Percentiles rank a stretch among this genome's conserved stretches.
phyloP scores from a whole-genome alignment of 176 grass and related monocot genomes.

The Rhipidocladum racemiflorum region DNA sequence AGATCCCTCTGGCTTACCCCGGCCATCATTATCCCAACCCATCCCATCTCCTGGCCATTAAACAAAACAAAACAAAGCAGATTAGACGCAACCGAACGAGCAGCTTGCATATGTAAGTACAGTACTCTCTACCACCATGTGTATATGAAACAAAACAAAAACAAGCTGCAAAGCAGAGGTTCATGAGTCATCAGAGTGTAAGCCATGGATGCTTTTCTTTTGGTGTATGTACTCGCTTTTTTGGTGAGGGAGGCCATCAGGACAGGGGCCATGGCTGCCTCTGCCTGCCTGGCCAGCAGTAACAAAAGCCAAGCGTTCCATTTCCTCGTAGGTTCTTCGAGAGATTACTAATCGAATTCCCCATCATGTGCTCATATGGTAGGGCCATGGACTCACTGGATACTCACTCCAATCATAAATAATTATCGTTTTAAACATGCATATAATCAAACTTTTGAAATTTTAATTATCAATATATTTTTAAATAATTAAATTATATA shows the following conservation, averaged over 20 bases:
- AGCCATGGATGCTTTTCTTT: constrained; percentile 16
- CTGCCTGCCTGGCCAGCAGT: constrained; percentile 3
- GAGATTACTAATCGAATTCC: constrained; percentile 10
- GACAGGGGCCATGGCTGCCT: background rate
- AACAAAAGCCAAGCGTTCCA: constrained; percentile 43
- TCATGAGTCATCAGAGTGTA: background rate
- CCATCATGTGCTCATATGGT: constrained; percentile 39
- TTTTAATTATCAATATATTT: no score
- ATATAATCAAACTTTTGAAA: no score
- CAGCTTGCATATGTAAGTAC: background rate
- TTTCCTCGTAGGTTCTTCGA: constrained; percentile 42
- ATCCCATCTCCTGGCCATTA: constrained; percentile 9
- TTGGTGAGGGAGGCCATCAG: background rate
- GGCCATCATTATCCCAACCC: constrained; percentile 41
- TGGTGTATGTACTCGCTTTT: constrained; percentile 29
- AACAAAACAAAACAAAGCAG: background rate
- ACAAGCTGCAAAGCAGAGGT: background rate
- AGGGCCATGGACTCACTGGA: background rate
- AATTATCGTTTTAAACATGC: no score
- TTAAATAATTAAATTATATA: no score
- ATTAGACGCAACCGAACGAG: constrained; percentile 6
- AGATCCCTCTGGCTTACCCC: constrained; percentile 32
- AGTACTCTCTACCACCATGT: background rate
- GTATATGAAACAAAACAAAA: constrained; percentile 31
- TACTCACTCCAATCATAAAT: no score